These are phyloP conservation scores for Phaeosphaeriaceae sp. DNA, from an alignment of 2,329 filamentous ascomycete genomes.

Conservation along the genomic window DNA sequence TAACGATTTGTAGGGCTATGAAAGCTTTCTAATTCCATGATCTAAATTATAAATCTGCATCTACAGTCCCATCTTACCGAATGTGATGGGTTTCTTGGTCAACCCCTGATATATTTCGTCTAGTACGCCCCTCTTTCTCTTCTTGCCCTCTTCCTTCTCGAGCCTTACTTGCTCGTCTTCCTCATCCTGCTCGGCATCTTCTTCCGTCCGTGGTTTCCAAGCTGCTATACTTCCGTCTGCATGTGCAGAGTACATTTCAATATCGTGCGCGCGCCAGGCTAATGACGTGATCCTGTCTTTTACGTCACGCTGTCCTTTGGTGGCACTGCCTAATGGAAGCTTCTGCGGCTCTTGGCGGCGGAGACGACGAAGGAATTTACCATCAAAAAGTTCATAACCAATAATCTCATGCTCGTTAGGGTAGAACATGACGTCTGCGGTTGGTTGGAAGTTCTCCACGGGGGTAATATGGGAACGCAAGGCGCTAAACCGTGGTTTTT, in stretches of 20 bases:
- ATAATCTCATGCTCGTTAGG: conserved; percentile 79
- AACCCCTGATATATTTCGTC: conserved; percentile 81
- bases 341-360: conserved; percentile 61
- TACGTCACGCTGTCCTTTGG: conserved; percentile 49
- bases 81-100: conserved; percentile 74
- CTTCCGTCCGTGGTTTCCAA: conserved; percentile 70
- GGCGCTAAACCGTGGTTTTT: conserved; percentile 65
- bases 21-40: not conserved
- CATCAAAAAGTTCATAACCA: conserved; percentile 79
- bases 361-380: conserved; percentile 73
- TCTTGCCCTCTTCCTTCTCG: conserved; percentile 48
- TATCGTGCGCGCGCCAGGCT: conserved; percentile 73
- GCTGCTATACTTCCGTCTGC: conserved; percentile 81
- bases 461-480: conserved; percentile 61
- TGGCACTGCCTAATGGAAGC: conserved; percentile 13
- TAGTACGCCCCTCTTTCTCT: conserved; percentile 77
- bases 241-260: conserved; percentile 82
- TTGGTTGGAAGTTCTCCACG: conserved; percentile 59
- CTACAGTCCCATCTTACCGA: conserved; percentile 33
- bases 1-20: too few relatives aligned
- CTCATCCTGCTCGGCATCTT: conserved; percentile 54
- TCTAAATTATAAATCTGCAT: not conserved
- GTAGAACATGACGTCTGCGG: conserved; percentile 75
- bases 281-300: conserved; percentile 70
- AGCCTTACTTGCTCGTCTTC: conserved; percentile 48